phyloP scores from a whole-genome alignment of 2,329 filamentous ascomycete genomes.

The Sporothrix pseudoabietina region DNA sequence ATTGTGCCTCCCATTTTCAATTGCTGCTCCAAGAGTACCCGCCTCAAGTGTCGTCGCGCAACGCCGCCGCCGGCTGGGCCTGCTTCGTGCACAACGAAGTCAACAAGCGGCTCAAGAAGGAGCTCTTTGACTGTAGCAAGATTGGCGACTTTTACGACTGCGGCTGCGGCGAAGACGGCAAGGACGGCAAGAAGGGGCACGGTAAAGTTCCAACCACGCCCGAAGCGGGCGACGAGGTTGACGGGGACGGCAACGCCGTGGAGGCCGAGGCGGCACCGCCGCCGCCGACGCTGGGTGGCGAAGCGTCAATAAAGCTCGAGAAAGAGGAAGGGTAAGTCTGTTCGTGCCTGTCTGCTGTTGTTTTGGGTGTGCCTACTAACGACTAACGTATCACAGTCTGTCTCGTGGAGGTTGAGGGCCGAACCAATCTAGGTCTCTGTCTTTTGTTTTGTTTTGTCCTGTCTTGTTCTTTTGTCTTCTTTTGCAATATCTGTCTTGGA shows the following conservation, averaged over 20 bases:
- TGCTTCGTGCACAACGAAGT: slow-evolving; percentile 70
- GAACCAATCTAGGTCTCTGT: not conserved
- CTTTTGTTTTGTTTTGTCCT: not conserved
- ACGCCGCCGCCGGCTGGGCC: slow-evolving; percentile 66
- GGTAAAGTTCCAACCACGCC: slow-evolving; percentile 38
- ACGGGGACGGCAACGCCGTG: slow-evolving; percentile 26
- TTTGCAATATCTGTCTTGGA: not conserved
- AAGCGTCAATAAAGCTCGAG: slow-evolving; percentile 25
- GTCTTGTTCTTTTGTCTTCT: not conserved
- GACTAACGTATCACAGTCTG: slow-evolving; percentile 17
- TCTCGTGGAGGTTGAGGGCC: slow-evolving; percentile 26
- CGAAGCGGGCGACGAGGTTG: slow-evolving; percentile 37
- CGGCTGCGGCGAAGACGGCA: slow-evolving; percentile 67
- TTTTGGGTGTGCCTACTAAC: not conserved
- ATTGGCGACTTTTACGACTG: slow-evolving; percentile 74
- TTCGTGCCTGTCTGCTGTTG: too few species aligned
- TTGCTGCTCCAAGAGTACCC: slow-evolving; percentile 63
- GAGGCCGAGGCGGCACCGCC: slow-evolving; percentile 26
- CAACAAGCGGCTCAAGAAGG: slow-evolving; percentile 64
- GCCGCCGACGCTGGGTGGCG: not conserved
- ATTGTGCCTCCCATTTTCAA: slow-evolving; percentile 69
- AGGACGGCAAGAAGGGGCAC: slow-evolving; percentile 41
- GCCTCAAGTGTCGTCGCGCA: slow-evolving; percentile 65
- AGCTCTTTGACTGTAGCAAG: slow-evolving; percentile 64
- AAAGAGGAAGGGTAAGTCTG: slow-evolving; percentile 38